Conservation (phyloP, 164 flowering plant genomes). For the Vitis cinerea region DNA sequence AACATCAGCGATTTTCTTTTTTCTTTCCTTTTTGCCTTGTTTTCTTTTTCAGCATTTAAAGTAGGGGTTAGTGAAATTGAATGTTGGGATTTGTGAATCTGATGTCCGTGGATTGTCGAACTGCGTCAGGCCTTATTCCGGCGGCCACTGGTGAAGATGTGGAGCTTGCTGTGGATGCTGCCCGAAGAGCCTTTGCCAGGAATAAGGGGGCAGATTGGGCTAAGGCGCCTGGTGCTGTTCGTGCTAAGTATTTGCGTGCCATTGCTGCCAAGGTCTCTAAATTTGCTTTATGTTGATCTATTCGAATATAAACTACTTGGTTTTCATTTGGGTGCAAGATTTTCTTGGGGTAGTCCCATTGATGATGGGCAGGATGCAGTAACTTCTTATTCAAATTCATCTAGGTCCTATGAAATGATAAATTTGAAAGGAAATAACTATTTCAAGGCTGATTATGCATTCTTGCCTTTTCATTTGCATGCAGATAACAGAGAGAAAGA, state of each 20-base stretch:
- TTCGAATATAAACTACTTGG: background rate
- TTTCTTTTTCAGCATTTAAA: background rate
- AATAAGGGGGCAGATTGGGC: constrained; percentile 81
- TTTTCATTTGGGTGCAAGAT: background rate
- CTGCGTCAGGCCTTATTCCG: constrained; percentile 73
- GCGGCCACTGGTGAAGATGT: constrained; percentile 93
- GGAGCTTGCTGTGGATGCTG: constrained; percentile 83
- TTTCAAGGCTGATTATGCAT: background rate
- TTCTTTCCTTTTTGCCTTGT: too few species aligned
- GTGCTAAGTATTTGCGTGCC: constrained; percentile 87
- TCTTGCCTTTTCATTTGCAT: constrained; percentile 2
- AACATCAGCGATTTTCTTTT: too few species aligned
- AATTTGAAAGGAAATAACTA: too few species aligned
- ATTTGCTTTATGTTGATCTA: background rate
- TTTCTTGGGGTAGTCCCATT: background rate
- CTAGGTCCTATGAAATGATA: too few species aligned
- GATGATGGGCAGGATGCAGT: background rate
- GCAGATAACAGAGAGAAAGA: constrained; percentile 77
- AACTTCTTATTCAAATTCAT: too few species aligned
- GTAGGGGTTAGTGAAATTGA: background rate
- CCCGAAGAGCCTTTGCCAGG: constrained; percentile 61
- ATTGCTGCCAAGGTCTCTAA: constrained; percentile 85
- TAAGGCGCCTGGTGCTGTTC: constrained; percentile 74
- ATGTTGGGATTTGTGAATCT: background rate
- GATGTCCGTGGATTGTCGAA: background rate